Percentiles rank a stretch among this genome's conserved stretches.
These are phyloP conservation scores for Chionographis japonica DNA, from an alignment of 106 monocot genomes.

Conservation along the genomic window DNA sequence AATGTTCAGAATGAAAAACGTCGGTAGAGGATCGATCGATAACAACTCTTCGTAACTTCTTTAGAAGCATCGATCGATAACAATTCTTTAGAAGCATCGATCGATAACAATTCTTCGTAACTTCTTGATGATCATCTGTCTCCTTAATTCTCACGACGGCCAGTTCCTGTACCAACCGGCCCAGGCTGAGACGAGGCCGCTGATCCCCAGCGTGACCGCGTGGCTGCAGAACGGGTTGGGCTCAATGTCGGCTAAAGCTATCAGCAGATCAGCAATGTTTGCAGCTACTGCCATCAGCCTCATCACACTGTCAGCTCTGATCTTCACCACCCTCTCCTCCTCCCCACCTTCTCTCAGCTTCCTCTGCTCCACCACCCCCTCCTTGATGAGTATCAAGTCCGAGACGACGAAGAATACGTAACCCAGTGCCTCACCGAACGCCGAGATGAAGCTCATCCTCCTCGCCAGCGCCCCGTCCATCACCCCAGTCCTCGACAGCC, in stretches of 20 bases:
- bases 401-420: constrained; percentile 78
- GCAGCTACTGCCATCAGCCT: constrained; percentile 85
- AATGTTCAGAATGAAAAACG: no score
- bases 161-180: constrained; percentile 97
- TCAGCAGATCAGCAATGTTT: constrained; percentile 73
- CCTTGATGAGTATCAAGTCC: constrained; percentile 63
- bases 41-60: no score
- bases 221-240: constrained; percentile 90
- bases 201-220: constrained; percentile 78
- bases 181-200: constrained; percentile 94
- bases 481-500: constrained; percentile 69
- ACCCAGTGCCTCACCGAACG: constrained; percentile 80
- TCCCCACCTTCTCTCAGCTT: not conserved
- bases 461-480: constrained; percentile 51
- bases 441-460: constrained; percentile 79
- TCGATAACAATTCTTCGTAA: no score
- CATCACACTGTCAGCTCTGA: constrained; percentile 71
- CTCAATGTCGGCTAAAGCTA: constrained; percentile 75
- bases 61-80: no score
- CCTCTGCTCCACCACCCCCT: constrained; percentile 41
- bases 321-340: constrained; percentile 26
- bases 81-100: no score
- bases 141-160: constrained; percentile 42
- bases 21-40: no score
- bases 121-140: no score